Evolutionary conservation across 108 stramenopile species (phyloP).

Genomic region (Discostella stelligeroides): DNA sequence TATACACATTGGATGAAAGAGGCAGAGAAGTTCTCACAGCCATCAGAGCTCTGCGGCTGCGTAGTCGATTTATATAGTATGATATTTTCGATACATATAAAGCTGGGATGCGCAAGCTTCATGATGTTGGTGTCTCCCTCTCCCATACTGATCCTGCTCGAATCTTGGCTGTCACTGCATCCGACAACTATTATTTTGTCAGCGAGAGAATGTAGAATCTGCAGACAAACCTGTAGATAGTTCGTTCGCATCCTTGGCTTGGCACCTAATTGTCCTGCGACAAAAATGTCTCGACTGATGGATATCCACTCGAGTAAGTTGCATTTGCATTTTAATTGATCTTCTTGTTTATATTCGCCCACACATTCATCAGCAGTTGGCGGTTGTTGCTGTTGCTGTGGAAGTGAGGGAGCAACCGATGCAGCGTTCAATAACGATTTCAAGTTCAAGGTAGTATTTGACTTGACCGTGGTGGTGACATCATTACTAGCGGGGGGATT

Average conservation of each 20-base stretch:
- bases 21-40: neutral
- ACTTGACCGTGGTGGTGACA: too few relatives aligned
- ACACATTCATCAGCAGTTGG: too few relatives aligned
- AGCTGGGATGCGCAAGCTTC: neutral
- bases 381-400: too few relatives aligned
- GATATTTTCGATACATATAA: neutral
- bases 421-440: too few relatives aligned
- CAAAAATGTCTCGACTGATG: neutral
- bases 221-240: neutral
- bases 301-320: conserved; percentile 1
- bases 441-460: too few relatives aligned
- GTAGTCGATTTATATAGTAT: neutral
- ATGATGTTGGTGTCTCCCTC: neutral
- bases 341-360: too few relatives aligned
- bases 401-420: too few relatives aligned
- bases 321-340: neutral
- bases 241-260: neutral
- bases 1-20: neutral
- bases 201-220: neutral
- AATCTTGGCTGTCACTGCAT: too few relatives aligned
- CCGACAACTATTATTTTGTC: conserved; percentile 6
- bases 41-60: neutral
- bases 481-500: too few relatives aligned
- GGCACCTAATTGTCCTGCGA: neutral
- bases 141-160: too few relatives aligned